Evolutionary conservation across 495 filamentous ascomycete genomes (phyloP), one percentile per base, ranked within the genome.

Genomic region (Penicillium coffeae): DNA sequence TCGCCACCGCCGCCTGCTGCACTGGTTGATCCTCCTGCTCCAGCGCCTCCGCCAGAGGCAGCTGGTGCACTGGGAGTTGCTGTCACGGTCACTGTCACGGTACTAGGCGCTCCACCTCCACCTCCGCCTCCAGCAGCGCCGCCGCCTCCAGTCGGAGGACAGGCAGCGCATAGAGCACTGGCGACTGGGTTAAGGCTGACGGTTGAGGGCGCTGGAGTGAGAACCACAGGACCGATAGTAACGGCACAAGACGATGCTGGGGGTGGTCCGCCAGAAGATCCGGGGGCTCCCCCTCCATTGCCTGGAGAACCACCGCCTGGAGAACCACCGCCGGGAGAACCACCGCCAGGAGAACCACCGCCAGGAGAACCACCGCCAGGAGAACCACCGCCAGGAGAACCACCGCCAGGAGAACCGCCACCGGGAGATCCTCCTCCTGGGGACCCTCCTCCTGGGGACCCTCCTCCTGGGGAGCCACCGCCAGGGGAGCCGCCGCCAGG

Each of bases 131-230:
- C 34, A 15, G 33, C 21, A 3, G 44, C 16, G 35, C 13, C 38
- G 16, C 25, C 10, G 25, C 25, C 10, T 4, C 25, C 25, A 13
- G 22, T 49, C 10, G n/a, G 35, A 35, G 51, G 40, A 10, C 49
- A 60, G 27, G 46, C 46, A 21, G 55, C 38, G 39, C 50, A 54
- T 14, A 54, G 46, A 12, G 41, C 49, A 22, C 41, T 52, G 12
- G 50, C 42, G 1, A 57, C 14, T 20, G 40, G 39, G 21, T 41
- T 42, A 14, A 55, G 25, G 16, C 21, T 38, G 7, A 16, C 10
- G 12, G 40, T 55, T 1, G 52, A 37, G 10, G 42, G 14, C 1
- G 20, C 37, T 18, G 50, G 27, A 7, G 22, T 12, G 8, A 21
- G 14, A 3, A 39, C 36, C 37, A 45, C 36, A 19, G 34, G 20